phyloP scores from a whole-genome alignment of 2,329 filamentous ascomycete species.

The Colletotrichum australisinense region DNA sequence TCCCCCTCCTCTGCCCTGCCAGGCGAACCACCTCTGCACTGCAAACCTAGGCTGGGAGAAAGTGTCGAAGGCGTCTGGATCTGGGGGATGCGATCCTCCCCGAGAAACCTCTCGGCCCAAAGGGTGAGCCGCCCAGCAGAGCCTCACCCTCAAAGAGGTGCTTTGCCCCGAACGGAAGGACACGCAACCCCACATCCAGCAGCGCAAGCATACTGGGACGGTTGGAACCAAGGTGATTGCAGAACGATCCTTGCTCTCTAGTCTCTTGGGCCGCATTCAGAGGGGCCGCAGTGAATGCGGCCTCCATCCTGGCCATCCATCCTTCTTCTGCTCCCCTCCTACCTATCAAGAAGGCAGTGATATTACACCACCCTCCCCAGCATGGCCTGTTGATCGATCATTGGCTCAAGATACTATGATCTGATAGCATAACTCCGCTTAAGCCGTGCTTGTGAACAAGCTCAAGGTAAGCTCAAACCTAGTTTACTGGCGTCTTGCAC shows the following conservation, averaged over 20 bases:
- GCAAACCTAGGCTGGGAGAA: background rate
- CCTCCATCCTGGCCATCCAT: background rate
- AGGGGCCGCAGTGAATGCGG: background rate
- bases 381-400: background rate
- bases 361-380: background rate
- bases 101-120: background rate
- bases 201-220: background rate
- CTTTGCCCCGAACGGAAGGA: background rate
- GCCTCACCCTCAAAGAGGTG: background rate
- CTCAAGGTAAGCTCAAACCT: background rate
- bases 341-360: background rate
- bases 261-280: background rate
- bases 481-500: background rate
- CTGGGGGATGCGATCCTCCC: constrained; percentile 7
- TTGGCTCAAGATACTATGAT: constrained; percentile 21
- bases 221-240: background rate
- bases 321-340: background rate
- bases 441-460: background rate
- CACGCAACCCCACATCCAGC: background rate
- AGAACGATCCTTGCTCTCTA: background rate
- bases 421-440: background rate
- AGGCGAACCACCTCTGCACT: background rate
- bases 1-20: too few species aligned
- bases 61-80: too few species aligned
- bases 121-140: background rate